Evolutionary conservation across 2,329 filamentous ascomycete genomes (phyloP), one percentile per base, ranked within the genome.

Genomic region (Conoideocrella luteorostrata): DNA sequence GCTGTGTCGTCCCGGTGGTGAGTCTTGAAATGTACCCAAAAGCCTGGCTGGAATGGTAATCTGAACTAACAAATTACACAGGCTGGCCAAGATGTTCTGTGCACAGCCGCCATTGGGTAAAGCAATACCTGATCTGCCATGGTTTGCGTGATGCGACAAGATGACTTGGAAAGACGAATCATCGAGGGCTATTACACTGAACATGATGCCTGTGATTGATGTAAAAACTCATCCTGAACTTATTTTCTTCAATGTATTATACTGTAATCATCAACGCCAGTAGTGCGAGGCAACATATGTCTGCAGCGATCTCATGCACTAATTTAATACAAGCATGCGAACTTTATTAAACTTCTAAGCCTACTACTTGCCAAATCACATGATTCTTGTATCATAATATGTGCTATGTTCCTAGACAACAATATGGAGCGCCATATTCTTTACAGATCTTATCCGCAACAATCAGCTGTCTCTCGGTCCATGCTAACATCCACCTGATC

Each of bases 1-100:
- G 50, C 47, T 52, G 50, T 23, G 47, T 47, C 30, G 2, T 44
- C 5, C 49, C 50, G 4, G 10, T 49, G 20, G 46, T 52, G 7
- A 44, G 47, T 29, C 30, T n/a, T n/a, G n/a, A n/a, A n/a, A n/a
- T n/a, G n/a, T n/a, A 34, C 12, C n/a, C 32, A 15, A 11, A 7
- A 4, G 28, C 17, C 10, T 17, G 3, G 9, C 11, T 9, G 13
- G 15, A 17, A 15, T 5, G 5, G 10, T 11, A 17, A n/a, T n/a
- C n/a, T 10, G 2, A 21, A 21, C 43, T 44, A 28, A 39, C 37
- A 5, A 29, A 28, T 38, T 15, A 26, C 6, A 2, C 29, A 46
- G 44, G 35, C 36, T 29, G 40, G 35, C 7, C 44, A 46, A 24
- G 40, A 10, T 20, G 28, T 43, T 40, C 40, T 46, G 5, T 46